Evolutionary conservation across 108 stramenopile genomes (phyloP), one percentile per base, ranked within the genome.

Genomic region (Cyclostephanos invisitatus): DNA sequence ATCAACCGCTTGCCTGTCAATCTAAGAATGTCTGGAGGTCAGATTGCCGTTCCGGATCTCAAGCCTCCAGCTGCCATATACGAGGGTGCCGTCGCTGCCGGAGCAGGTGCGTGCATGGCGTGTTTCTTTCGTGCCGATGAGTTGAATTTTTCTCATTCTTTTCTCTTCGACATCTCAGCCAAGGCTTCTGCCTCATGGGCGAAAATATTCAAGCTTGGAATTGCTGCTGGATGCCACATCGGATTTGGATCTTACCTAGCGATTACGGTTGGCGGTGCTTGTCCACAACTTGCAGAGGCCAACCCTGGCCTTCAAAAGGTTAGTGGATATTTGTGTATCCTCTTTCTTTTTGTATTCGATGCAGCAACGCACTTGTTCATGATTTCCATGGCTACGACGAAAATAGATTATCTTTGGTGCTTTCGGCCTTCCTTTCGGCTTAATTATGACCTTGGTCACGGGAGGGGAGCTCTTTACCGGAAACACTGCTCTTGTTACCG

Each of bases 281-380:
- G 91, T 67, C 91, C 92, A 2, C 89, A 86, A 25, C 77, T 96
- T 58, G 91, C 89, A 17, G 85, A 85, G n/a, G 58, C 81, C 42
- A 96, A 96, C 70, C 95, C 95, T 59, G 95, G 95, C 44, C 79
- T 93, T 44, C 89, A 91, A 62, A 93, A 93, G 84, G 85, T 86
- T 59, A n/a, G 80, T 64, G 15, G 51, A 59, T 56, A 1, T 21
- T 37, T 29, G 44, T 22, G 40, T 17, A 44, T 42, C n/a, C 3
- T 2, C n/a, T 14, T 59, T 37, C 32, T 20, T 17, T 59, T 12
- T 15, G 25, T 15, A 22, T 54, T 58, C 8, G 24, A 46, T 62
- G 15, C 48, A 7, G 29, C 14, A 21, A 50, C 24, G 35, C 47
- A 29, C 7, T 22, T 15, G 59, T 29, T 25, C 44, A 24, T 60